Percentiles rank a stretch among this genome's conserved stretches.
Evolutionary conservation across 768 basidiomycete species (phyloP).

Genomic region (Leccinum uliginosum): DNA sequence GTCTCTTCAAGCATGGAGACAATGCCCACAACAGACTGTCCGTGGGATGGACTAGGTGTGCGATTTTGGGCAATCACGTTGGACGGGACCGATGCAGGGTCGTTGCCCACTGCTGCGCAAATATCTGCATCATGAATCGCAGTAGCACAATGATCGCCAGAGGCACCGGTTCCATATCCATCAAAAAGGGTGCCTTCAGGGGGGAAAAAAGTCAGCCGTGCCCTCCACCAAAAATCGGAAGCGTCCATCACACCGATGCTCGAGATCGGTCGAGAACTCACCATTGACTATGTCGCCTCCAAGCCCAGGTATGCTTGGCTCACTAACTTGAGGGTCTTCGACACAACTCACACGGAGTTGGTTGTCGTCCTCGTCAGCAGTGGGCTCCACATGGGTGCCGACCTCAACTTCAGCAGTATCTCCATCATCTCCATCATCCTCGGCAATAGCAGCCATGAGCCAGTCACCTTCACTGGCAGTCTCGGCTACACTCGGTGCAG

Average conservation of each 20-base stretch:
- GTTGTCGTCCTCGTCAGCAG: slow-evolving; percentile 43
- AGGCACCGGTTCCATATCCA: slow-evolving; percentile 33
- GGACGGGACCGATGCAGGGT: slow-evolving; percentile 24
- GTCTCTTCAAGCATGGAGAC: slow-evolving; percentile 19
- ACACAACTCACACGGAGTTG: slow-evolving; percentile 41
- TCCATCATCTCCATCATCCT: slow-evolving; percentile 63
- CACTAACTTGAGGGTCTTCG: slow-evolving; percentile 36
- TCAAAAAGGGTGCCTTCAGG: slow-evolving; percentile 40
- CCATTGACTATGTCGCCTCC: slow-evolving; percentile 40
- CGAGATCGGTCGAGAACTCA: slow-evolving; percentile 44
- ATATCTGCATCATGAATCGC: slow-evolving; percentile 13
- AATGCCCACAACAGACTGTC: slow-evolving; percentile 19
- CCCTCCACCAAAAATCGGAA: slow-evolving; percentile 38
- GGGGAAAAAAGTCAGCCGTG: slow-evolving; percentile 48
- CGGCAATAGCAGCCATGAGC: slow-evolving; percentile 85
- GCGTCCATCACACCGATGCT: slow-evolving; percentile 41
- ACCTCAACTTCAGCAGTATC: slow-evolving; percentile 55
- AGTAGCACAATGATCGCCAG: slow-evolving; percentile 20
- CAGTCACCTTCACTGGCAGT: slow-evolving; percentile 71
- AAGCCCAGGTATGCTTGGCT: slow-evolving; percentile 30
- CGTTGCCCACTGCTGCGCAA: slow-evolving; percentile 21
- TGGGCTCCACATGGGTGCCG: slow-evolving; percentile 46
- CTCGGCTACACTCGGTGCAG: slow-evolving; percentile 61
- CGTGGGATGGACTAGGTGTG: slow-evolving; percentile 13
- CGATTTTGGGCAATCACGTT: slow-evolving; percentile 14